These are phyloP conservation scores for Salvia splendens DNA, from an alignment of 257 asterid genomes.

Conservation along the genomic window DNA sequence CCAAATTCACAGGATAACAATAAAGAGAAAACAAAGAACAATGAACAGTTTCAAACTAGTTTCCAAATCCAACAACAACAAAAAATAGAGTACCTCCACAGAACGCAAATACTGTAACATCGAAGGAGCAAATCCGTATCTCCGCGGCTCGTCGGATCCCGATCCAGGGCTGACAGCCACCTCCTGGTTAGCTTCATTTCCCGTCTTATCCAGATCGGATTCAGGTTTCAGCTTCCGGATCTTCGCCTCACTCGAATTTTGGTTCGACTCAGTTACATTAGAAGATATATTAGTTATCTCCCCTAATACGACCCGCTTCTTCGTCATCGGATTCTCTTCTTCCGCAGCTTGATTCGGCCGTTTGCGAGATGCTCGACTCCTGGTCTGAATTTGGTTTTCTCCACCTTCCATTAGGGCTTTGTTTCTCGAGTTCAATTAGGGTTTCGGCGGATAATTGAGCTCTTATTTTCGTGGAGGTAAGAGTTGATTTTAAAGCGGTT, in stretches of 20 bases:
- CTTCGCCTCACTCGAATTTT: slow-evolving; percentile 24
- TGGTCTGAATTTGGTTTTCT: slow-evolving; percentile 29
- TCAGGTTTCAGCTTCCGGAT: slow-evolving; percentile 30
- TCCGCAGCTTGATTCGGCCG: slow-evolving; percentile 41
- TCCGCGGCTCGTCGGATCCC: slow-evolving; percentile 39
- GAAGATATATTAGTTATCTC: slow-evolving; percentile 56
- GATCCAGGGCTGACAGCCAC: slow-evolving; percentile 40
- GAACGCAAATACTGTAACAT: slow-evolving; percentile 67
- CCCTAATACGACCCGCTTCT: slow-evolving; percentile 67
- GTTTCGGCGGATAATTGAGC: slow-evolving; percentile 24
- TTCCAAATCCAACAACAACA: neutral
- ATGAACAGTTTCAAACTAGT: neutral
- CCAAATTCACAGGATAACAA: neutral
- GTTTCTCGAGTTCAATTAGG: slow-evolving; percentile 28
- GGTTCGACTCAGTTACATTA: slow-evolving; percentile 23
- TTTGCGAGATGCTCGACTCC: slow-evolving; percentile 42
- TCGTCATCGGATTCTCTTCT: slow-evolving; percentile 30
- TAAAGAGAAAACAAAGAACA: neutral
- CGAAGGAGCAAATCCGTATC: slow-evolving; percentile 49
- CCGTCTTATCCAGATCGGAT: slow-evolving; percentile 25
- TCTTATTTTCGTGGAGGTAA: neutral
- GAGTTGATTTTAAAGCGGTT: slow-evolving; percentile 15
- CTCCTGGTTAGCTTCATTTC: slow-evolving; percentile 29
- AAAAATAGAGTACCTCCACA: slow-evolving; percentile 54
- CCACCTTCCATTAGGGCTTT: slow-evolving; percentile 44